Evolutionary conservation across 2,329 filamentous ascomycete species (phyloP), one percentile per base, ranked within the genome.

Genomic region (Alternaria panax): DNA sequence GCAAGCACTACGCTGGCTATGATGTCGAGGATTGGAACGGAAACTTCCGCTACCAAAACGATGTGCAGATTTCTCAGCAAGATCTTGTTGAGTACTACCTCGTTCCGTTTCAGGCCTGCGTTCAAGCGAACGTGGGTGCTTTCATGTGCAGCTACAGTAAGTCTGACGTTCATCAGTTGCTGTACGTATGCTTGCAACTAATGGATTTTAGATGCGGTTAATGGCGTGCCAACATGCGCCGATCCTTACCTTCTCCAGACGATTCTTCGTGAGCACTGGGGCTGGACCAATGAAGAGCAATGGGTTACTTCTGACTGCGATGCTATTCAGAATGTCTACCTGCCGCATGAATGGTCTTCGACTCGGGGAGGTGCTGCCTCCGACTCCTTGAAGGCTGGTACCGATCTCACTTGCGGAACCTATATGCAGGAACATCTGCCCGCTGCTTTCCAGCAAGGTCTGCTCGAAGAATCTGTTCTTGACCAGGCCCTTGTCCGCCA

Each of bases 61-160:
- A 90, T 69, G 83, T 86, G 4, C 78, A 82, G 7, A 83, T 89
- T 54, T 80, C 81, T 7, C 78, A 82, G 50, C 88, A 90, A 65
- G 89, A 92, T 61, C 78, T 91, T 6, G 82, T 85, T 0, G 88
- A 90, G 67, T 91, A 90, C 75, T 91, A 90, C 69, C 81, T 90
- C 20, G 87, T 86, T 0, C 84, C 87, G 0, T 91, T 92, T 76
- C 80, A 88, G 67, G 82, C 69, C 25, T 82, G 80, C 62, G 80
- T 80, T 1, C 79, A 81, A 51, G 78, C 78, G 0, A 80, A 82
- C 42, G 80, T 81, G n/a, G 80, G 80, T n/a, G 69, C 70, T 12
- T 76, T 82, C 82, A 72, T 90, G 88, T 73, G 86, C 84, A 48
- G 81, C 9, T 88, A 87, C 28, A 80, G 63, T 66, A 52, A 61